A percentile compares a stretch with the other conserved stretches of the same genome.
These are phyloP conservation scores for Amesomyces nigricolor DNA, from an alignment of 2,329 filamentous ascomycete species.

Conservation along the genomic window DNA sequence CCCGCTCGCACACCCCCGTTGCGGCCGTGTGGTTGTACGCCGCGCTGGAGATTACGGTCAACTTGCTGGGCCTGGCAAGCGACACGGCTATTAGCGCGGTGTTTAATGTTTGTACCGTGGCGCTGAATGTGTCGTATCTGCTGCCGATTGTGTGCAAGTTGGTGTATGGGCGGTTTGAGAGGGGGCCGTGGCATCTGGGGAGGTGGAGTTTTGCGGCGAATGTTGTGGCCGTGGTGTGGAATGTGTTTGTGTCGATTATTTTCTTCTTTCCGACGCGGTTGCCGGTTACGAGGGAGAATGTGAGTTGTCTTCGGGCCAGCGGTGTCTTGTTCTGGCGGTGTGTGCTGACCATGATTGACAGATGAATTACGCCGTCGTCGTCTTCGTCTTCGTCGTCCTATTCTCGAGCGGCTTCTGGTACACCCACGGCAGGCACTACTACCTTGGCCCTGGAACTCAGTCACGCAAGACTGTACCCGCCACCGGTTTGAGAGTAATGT, in stretches of 20 bases:
- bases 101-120: constrained; percentile 49
- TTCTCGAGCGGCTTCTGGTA: constrained; percentile 23
- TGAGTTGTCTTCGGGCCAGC: constrained; percentile 25
- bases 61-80: constrained; percentile 49
- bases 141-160: constrained; percentile 49
- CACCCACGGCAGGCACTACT: constrained; percentile 21
- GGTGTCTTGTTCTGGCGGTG: not conserved
- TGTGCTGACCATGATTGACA: constrained; percentile 1
- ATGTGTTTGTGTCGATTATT: constrained; percentile 44
- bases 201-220: constrained; percentile 37
- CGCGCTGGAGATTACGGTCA: constrained; percentile 47
- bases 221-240: constrained; percentile 43
- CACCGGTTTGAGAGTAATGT: not conserved
- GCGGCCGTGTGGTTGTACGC: constrained; percentile 49
- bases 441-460: constrained; percentile 18
- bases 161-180: constrained; percentile 41
- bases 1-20: constrained; percentile 43
- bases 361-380: constrained; percentile 25
- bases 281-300: constrained; percentile 42
- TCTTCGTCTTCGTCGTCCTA: constrained; percentile 20
- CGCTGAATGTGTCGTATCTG: constrained; percentile 46
- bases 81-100: constrained; percentile 45
- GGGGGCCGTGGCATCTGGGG: constrained; percentile 48
- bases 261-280: constrained; percentile 44
- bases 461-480: not conserved